Base-by-base conservation (phyloP, 805 yeast species). In the Suhomyces prunicola region DNA sequence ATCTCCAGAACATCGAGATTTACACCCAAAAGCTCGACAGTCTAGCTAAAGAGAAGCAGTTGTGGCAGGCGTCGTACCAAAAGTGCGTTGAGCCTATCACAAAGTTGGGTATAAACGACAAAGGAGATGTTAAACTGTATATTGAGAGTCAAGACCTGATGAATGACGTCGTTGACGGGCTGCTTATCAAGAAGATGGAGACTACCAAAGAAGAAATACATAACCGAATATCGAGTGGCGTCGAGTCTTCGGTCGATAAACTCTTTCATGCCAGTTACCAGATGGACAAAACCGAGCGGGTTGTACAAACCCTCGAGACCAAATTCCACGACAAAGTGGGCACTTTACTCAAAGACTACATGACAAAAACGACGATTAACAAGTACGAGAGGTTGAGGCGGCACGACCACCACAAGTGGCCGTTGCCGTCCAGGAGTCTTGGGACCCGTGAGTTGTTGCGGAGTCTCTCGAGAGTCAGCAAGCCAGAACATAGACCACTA, bases 1-100 rank as follows among this genome's bases (percentile, higher is more conserved):
- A 87, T 61, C 54, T 60, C 36, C 70, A 73, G 44, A 82, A 80
- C 48, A 66, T 85, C 17, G 71, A 74, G 31, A 67, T 77, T 36
- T 81, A 80, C 58, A 71, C 74, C 35, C 61, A 68, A 29, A 77
- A 82, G 56, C 66, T 85, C 48, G 60, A 62, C 9, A 69, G 70
- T 22, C 66, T 87, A 48, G 67, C 70, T 41, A 61, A 64, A 27
- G 87, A 85, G 52, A 79, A 77, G 53, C 64, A 59, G 8, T 71
- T 71, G 36, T 84, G 89, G 86, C 68, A 67, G 50, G 59, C 64
- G 15, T 62, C 70, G 2, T 68, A 63, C 44, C 60, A 57, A 6
- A 54, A 57, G 19, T 47, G 63, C 13, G 45, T 61, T 19, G 44
- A 54, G 12, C 62, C 65, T 1, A 54, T 67, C 7, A 19, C 10